These are phyloP conservation scores for Begonia loranthoides DNA, from an alignment of 306 rosid genomes.

Conservation along the genomic window DNA sequence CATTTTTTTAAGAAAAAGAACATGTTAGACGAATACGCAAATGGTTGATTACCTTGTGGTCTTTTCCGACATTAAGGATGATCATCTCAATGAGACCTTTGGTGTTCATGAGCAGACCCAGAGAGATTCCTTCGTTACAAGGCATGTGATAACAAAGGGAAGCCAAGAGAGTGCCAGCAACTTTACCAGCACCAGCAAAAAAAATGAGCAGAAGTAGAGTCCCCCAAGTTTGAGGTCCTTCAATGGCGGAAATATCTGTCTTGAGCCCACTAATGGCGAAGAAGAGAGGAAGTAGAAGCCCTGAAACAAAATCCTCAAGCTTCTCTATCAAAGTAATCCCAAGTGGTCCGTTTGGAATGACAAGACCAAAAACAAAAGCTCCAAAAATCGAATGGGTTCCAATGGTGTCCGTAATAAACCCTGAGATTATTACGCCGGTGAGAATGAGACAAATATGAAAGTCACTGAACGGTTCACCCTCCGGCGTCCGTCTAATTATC, in stretches of 20 bases:
- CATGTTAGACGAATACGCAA: neutral
- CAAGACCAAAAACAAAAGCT: constrained; percentile 77
- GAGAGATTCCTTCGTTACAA: constrained; percentile 44
- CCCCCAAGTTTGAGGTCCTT: constrained; percentile 33
- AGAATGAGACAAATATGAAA: constrained; percentile 59
- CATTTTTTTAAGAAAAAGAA: neutral
- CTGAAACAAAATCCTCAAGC: constrained; percentile 93
- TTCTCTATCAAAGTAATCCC: constrained; percentile 80
- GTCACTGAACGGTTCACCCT: constrained; percentile 69
- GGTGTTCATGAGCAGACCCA: constrained; percentile 88
- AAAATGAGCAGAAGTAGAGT: constrained; percentile 33
- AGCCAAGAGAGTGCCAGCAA: constrained; percentile 50
- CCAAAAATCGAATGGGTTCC: constrained; percentile 93
- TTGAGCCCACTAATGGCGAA: constrained; percentile 87
- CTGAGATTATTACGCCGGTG: constrained; percentile 79
- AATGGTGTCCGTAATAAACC: constrained; percentile 81
- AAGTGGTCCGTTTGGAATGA: constrained; percentile 78
- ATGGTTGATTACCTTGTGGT: constrained; percentile 38
- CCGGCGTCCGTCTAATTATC: constrained; percentile 61
- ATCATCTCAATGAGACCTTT: constrained; percentile 88
- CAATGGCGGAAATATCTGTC: constrained; percentile 33
- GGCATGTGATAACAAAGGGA: constrained; percentile 49
- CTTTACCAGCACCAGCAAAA: constrained; percentile 57
- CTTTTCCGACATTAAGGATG: constrained; percentile 79
- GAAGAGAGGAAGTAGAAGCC: constrained; percentile 84